Evolutionary conservation across 75 land plant species (phyloP), one percentile per base, ranked within the genome.

Genomic region (Sequoia sempervirens): DNA sequence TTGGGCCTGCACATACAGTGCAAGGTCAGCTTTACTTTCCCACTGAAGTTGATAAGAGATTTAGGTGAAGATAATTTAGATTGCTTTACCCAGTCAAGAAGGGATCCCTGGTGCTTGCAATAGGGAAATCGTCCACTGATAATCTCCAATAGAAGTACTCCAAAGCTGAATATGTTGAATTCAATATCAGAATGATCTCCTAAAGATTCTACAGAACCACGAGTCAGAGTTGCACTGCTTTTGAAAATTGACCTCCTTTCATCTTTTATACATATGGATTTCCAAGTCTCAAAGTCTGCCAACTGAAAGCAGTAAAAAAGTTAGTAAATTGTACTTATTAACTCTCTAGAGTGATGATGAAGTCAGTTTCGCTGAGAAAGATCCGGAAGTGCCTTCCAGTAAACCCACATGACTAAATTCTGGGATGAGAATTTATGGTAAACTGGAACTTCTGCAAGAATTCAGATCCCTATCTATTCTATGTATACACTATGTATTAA

Each of bases 71-170:
- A 70, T 36, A 66, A 64, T 26, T 26, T 64, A 83, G 47, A 54
- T 81, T 32, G 18, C 34, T 87, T 85, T 87, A 94, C 97, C 99
- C 99, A 97, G 58, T 95, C 95, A 8, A 95, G 86, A 75, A 97
- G 86, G 84, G 79, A 88, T 2, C 98, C 99, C 79, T 84, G 87
- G 46, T 89, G 91, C 80, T 96, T 90, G 87, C 87, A 89, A 81
- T 88, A 91, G 58, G 96, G 90, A 83, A 91, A 90, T 79, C 98
- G 88, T 5, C 99, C 99, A 82, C 92, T 96, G 53, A 97, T 83
- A 45, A 93, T 87, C 84, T 97, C 99, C 82, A 97, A 86, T 75
- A 97, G 79, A 38, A 97, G 92, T 4, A 97, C 88, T 17, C 99
- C 99, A 86, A 97, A 97, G 13, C 94, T 90, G 83, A 88, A 92